Base-by-base conservation (phyloP, 495 filamentous ascomycete species). In the Xylaria sp. region DNA sequence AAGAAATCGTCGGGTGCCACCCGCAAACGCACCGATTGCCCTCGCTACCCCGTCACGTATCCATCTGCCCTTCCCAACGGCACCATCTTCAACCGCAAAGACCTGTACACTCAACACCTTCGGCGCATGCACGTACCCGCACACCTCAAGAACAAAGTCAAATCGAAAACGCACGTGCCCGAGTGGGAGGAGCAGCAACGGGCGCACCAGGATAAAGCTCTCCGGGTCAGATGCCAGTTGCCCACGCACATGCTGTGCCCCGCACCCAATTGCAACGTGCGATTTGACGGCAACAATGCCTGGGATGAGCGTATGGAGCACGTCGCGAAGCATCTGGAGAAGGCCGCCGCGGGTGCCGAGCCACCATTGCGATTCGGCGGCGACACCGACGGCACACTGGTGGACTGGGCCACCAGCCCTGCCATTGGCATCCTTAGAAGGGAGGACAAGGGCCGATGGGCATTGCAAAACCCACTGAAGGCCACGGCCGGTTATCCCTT, bases 221-320 rank as follows among this genome's bases (percentile, higher is more conserved):
- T 88, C 74, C 83, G 82, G 14, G 75, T 80, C 29, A 87, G 91
- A 14, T 88, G 94, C 26, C 67, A 82, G 1, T 82, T 91, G 0
- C 95, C 95, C 0, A 77, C 75, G 6, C 75, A 80, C 48, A 91
- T 90, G 78, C 76, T 68, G 15, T 98, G 95, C 72, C 88, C 90
- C 3, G 91, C 91, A 2, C 15, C 52, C 4, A 74, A 69, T 72
- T 98, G 95, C 76, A 72, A 65, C 0, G 44, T 77, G 43, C 69
- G 73, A 7, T 98, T 97, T 74, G 77, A 81, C 3, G 93, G 92
- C 11, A 33, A 72, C 3, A 85, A 81, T 4, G 89, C 87, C 35
- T 98, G 94, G 94, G 92, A 97, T 68, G 84, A 89, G 57, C 85
- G 94, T 26, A 93, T 97, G 89, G 95, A 98, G 79, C 95, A 98